Percentiles rank a stretch among this genome's conserved stretches.
Conservation (phyloP, 495 filamentous ascomycete genomes). For the Trichocladium antarcticum region DNA sequence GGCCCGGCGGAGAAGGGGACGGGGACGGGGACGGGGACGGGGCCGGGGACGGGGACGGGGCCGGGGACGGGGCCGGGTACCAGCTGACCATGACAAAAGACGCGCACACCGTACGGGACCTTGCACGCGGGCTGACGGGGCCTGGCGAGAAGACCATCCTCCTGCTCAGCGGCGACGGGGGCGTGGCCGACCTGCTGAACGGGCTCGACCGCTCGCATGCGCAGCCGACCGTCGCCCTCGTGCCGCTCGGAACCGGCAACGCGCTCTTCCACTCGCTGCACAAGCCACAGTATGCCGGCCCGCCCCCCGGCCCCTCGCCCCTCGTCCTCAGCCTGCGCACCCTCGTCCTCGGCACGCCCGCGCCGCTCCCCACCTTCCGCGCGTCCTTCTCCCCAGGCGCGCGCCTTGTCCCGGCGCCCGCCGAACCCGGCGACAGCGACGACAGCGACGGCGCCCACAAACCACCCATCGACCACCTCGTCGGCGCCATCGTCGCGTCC, state of each 20-base stretch:
- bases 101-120: constrained; percentile 47
- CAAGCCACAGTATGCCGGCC: constrained; percentile 20
- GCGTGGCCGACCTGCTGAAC: constrained; percentile 68
- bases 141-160: constrained; percentile 42
- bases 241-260: constrained; percentile 82
- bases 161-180: constrained; percentile 79
- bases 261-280: constrained; percentile 66
- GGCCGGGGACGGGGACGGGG: too few relatives aligned
- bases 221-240: constrained; percentile 49
- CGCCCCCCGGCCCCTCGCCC: constrained; percentile 14
- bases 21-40: too few relatives aligned
- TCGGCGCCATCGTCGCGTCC: constrained; percentile 73
- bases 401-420: constrained; percentile 39
- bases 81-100: constrained; percentile 50
- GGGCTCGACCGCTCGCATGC: constrained; percentile 16
- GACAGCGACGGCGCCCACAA: not conserved
- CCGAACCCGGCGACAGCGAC: constrained; percentile 12
- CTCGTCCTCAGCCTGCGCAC: constrained; percentile 44
- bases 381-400: constrained; percentile 59
- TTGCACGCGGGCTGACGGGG: constrained; percentile 37
- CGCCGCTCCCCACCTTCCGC: constrained; percentile 43
- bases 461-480: constrained; percentile 31
- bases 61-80: constrained; percentile 14
- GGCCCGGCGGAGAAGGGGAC: not conserved
- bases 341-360: constrained; percentile 43